These are phyloP conservation scores for Friedmanniomyces endolithicus DNA, from an alignment of 495 filamentous ascomycete species.

Conservation along the genomic window DNA sequence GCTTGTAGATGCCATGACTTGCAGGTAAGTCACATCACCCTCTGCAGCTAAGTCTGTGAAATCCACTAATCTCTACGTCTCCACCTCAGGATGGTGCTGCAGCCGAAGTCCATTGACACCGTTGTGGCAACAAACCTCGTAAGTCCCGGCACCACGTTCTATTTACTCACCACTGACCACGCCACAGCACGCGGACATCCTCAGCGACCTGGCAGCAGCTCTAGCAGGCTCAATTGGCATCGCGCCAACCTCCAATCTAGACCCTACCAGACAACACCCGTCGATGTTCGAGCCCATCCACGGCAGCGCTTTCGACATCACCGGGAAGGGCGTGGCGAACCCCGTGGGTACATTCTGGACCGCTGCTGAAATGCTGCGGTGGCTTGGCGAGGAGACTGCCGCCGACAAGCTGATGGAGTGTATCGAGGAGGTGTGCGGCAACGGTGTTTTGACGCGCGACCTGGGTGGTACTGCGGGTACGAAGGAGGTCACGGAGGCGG, in stretches of 20 bases:
- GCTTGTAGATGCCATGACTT: conserved; percentile 35
- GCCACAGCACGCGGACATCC: conserved; percentile 28
- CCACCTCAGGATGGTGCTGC: conserved; percentile 25
- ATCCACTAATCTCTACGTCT: too few species aligned
- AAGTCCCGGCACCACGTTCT: background rate
- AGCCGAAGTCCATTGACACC: conserved; percentile 29
- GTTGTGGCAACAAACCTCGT: conserved; percentile 33
- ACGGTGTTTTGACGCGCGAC: conserved; percentile 46
- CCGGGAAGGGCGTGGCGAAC: conserved; percentile 59
- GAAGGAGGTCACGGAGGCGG: conserved; percentile 47
- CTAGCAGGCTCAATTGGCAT: conserved; percentile 31
- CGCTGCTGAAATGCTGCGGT: conserved; percentile 53
- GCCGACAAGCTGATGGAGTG: conserved; percentile 42
- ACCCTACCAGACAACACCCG: conserved; percentile 47
- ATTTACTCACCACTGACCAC: background rate
- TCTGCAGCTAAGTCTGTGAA: too few species aligned
- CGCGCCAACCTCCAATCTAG: conserved; percentile 47
- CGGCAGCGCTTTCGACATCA: conserved; percentile 56
- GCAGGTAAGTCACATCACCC: background rate
- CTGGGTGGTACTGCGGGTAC: conserved; percentile 45
- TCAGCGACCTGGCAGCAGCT: conserved; percentile 39
- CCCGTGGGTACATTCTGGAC: conserved; percentile 62
- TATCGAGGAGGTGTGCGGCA: conserved; percentile 49
- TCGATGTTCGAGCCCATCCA: conserved; percentile 60
- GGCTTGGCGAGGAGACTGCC: conserved; percentile 48